A percentile compares a stretch with the other conserved stretches of the same genome.
These are phyloP conservation scores for Fusarium nematophilum DNA, from an alignment of 2,329 filamentous ascomycete species.

Conservation along the genomic window DNA sequence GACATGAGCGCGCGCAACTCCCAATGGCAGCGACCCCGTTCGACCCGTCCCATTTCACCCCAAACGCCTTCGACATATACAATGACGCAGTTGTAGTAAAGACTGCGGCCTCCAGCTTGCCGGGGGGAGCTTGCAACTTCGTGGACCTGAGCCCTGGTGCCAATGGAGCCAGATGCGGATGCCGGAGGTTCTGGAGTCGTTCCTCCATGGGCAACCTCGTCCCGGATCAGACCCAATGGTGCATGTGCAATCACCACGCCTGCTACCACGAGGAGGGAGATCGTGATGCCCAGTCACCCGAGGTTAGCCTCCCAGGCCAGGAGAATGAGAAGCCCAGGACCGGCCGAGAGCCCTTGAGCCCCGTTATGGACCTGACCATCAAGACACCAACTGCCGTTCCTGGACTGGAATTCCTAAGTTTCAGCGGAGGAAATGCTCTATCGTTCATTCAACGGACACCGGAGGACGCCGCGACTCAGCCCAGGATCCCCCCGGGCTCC, in stretches of 20 bases:
- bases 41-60: slow-evolving; percentile 56
- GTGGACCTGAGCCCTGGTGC: slow-evolving; percentile 65
- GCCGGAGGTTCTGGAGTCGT: slow-evolving; percentile 70
- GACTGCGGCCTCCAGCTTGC: slow-evolving; percentile 51
- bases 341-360: slow-evolving; percentile 63
- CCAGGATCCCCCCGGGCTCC: slow-evolving; percentile 31
- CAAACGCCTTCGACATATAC: slow-evolving; percentile 67
- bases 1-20: slow-evolving; percentile 44
- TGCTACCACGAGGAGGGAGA: slow-evolving; percentile 67
- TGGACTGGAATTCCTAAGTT: slow-evolving; percentile 56
- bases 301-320: slow-evolving; percentile 52
- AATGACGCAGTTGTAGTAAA: slow-evolving; percentile 56
- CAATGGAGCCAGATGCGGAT: slow-evolving; percentile 66
- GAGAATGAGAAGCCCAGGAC: slow-evolving; percentile 64
- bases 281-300: slow-evolving; percentile 39
- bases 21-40: slow-evolving; percentile 66
- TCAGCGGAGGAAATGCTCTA: slow-evolving; percentile 46
- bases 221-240: slow-evolving; percentile 61
- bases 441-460: slow-evolving; percentile 51
- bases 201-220: slow-evolving; percentile 48
- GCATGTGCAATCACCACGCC: slow-evolving; percentile 73
- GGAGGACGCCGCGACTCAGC: slow-evolving; percentile 36
- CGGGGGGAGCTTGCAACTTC: slow-evolving; percentile 68
- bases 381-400: slow-evolving; percentile 51
- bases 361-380: slow-evolving; percentile 61